A percentile compares a stretch with the other conserved stretches of the same genome.
Evolutionary conservation across 768 basidiomycete genomes (phyloP).

Genomic region (Cantharellus cinnabarinus): DNA sequence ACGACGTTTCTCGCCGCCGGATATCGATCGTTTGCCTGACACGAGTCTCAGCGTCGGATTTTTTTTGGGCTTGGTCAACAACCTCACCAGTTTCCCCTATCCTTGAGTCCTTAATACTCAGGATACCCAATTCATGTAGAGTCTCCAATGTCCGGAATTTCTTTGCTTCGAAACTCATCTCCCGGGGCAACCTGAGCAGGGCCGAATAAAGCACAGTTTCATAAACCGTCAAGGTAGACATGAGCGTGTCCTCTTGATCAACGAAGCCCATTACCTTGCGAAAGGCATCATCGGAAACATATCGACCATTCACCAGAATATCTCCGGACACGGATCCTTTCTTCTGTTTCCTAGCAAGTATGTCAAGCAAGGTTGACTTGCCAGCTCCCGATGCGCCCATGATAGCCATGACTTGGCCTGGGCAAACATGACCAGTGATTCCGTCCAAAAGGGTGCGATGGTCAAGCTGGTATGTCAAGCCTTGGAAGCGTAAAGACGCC

Average conservation of each 20-base stretch:
- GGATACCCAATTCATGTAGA: constrained; percentile 84
- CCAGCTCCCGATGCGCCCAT: constrained; percentile 96
- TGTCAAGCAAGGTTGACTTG: constrained; percentile 91
- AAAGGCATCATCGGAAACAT: constrained; percentile 53
- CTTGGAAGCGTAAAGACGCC: constrained; percentile 76
- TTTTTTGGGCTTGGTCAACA: background rate
- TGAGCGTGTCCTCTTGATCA: constrained; percentile 94
- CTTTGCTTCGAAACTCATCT: constrained; percentile 94
- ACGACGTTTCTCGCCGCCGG: constrained; percentile 91
- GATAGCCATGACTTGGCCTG: constrained; percentile 84
- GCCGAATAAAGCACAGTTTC: constrained; percentile 94
- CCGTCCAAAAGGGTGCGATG: constrained; percentile 50
- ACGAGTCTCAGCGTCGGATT: background rate
- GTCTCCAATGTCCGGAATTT: constrained; percentile 86
- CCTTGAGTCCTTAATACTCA: constrained; percentile 71
- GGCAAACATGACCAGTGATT: constrained; percentile 66
- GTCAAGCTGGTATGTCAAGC: constrained; percentile 58
- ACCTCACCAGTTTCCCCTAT: constrained; percentile 73
- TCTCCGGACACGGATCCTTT: constrained; percentile 53
- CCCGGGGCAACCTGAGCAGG: constrained; percentile 68
- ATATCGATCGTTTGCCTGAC: constrained; percentile 69
- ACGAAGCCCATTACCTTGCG: constrained; percentile 83
- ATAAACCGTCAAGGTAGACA: constrained; percentile 94
- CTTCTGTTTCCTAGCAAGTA: constrained; percentile 80
- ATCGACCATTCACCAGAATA: constrained; percentile 70